phyloP scores from a whole-genome alignment of 2,329 filamentous ascomycete genomes.

The Metarhizium album region DNA sequence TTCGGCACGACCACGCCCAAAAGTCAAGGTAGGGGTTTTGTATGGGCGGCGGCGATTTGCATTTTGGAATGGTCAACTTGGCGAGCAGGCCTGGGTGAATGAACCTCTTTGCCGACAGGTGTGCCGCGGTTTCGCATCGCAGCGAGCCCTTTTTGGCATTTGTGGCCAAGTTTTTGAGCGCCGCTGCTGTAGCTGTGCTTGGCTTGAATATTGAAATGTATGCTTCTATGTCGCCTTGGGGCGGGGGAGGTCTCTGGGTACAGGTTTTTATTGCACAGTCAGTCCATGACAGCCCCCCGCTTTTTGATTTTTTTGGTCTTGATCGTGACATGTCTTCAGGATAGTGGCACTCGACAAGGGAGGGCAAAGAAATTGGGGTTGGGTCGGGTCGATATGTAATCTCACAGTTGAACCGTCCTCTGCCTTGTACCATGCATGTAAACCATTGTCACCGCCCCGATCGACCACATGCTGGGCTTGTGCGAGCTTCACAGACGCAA shows the following conservation, averaged over 20 bases:
- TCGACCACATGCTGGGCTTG: constrained; percentile 37
- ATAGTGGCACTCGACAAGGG: too few species aligned
- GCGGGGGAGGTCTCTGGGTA: constrained; percentile 37
- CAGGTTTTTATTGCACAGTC: not conserved
- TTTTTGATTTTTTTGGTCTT: not conserved
- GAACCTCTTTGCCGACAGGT: constrained; percentile 43
- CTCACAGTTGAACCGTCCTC: constrained; percentile 24
- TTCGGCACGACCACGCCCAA: constrained; percentile 54
- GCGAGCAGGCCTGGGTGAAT: constrained; percentile 32
- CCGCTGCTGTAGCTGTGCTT: constrained; percentile 45
- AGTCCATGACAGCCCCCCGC: not conserved
- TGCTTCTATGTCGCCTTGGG: constrained; percentile 47
- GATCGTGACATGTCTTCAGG: too few species aligned
- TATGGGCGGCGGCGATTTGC: constrained; percentile 30
- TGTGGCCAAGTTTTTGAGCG: constrained; percentile 50
- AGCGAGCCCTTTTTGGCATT: constrained; percentile 56
- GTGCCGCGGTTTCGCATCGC: constrained; percentile 41
- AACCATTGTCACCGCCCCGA: constrained; percentile 31
- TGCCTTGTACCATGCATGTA: constrained; percentile 39
- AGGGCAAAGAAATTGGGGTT: not conserved
- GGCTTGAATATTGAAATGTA: constrained; percentile 59
- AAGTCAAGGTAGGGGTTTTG: constrained; percentile 58
- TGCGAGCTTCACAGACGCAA: constrained; percentile 35
- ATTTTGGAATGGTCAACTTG: constrained; percentile 33
- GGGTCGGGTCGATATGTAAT: not conserved